These are phyloP conservation scores for Dryadomyces sulphureus DNA, from an alignment of 2,329 filamentous ascomycete genomes.

Conservation along the genomic window DNA sequence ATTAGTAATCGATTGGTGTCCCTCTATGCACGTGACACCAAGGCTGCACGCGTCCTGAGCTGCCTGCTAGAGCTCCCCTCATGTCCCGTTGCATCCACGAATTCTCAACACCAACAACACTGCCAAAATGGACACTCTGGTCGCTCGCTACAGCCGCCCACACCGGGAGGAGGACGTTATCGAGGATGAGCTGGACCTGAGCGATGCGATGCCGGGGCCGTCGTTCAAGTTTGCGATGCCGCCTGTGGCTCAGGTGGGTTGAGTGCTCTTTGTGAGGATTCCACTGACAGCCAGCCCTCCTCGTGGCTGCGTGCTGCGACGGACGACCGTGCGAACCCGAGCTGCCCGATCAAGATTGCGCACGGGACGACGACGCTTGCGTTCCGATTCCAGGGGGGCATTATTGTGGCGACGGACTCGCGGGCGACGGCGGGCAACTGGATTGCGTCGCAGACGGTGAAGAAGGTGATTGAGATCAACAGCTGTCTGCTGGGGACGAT, in stretches of 20 bases:
- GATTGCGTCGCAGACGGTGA: conserved; percentile 99
- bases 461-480: conserved; percentile 99
- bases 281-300: conserved; percentile 71
- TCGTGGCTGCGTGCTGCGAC: conserved; percentile 94
- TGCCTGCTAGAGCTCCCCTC: too few relatives aligned
- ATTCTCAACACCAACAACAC: too few relatives aligned
- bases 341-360: conserved; percentile 97
- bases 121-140: conserved; percentile 69
- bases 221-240: conserved; percentile 92
- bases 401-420: conserved; percentile 96
- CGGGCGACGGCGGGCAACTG: conserved; percentile 94
- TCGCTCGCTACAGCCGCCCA: conserved; percentile 79
- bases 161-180: conserved; percentile 56
- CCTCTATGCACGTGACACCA: too few relatives aligned
- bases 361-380: conserved; percentile 97
- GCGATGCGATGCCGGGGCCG: conserved; percentile 56
- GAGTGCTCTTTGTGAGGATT: too few relatives aligned
- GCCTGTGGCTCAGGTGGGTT: conserved; percentile 66
- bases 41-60: too few relatives aligned
- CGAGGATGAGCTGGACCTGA: conserved; percentile 60
- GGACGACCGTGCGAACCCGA: conserved; percentile 91
- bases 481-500: conserved; percentile 87
- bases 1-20: too few relatives aligned
- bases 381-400: conserved; percentile 95
- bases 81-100: too few relatives aligned